These are phyloP conservation scores for Aspergillus felis DNA, from an alignment of 2,329 filamentous ascomycete genomes.

Conservation along the genomic window DNA sequence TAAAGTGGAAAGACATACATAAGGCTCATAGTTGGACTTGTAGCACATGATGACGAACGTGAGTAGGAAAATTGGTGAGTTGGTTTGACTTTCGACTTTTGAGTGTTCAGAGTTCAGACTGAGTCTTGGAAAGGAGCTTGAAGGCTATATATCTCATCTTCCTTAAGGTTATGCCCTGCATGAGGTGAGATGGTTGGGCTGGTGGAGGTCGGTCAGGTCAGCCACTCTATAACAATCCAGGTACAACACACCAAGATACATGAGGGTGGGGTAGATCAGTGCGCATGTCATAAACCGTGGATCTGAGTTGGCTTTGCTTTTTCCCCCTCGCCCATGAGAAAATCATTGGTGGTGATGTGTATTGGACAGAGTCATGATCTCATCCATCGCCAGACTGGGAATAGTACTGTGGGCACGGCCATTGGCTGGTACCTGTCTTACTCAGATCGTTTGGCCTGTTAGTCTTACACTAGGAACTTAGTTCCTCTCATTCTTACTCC, in stretches of 20 bases:
- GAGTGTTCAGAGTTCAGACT: not conserved
- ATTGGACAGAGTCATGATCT: not conserved
- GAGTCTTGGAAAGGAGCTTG: not conserved
- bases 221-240: too few species aligned
- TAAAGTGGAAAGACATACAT: constrained; percentile 23
- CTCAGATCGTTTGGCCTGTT: not conserved
- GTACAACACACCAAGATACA: too few species aligned
- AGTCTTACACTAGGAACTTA: not conserved
- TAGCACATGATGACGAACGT: constrained; percentile 28
- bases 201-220: not conserved
- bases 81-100: not conserved
- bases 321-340: not conserved
- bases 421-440: not conserved
- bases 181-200: not conserved
- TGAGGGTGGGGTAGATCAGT: not conserved
- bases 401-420: not conserved
- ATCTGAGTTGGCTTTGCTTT: not conserved
- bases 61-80: not conserved
- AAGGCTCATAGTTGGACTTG: constrained; percentile 39
- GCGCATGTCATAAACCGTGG: not conserved
- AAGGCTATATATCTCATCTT: not conserved
- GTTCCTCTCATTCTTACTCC: too few species aligned
- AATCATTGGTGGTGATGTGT: too few species aligned
- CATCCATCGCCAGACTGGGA: not conserved
- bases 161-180: not conserved